phyloP scores from a whole-genome alignment of 352 stramenopile species.

The Hyaloperonospora brassicae region DNA sequence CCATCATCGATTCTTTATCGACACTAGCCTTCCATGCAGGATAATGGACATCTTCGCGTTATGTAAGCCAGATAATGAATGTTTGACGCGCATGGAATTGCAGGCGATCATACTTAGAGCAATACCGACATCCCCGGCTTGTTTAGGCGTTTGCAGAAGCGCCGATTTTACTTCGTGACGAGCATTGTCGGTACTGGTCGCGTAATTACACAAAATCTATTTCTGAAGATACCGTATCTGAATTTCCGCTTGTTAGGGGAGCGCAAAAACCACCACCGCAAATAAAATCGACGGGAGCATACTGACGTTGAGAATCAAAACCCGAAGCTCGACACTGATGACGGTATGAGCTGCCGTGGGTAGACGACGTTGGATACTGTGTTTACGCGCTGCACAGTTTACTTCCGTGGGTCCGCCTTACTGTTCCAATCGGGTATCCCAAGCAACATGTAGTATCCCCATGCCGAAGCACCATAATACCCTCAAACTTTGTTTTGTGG shows the following conservation, averaged over 20 bases:
- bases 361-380: not conserved
- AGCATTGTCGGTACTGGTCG: not conserved
- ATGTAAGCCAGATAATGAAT: not conserved
- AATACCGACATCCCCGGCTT: too few relatives aligned
- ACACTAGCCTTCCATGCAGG: too few relatives aligned
- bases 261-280: not conserved
- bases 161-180: not conserved
- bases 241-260: not conserved
- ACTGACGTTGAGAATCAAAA: not conserved
- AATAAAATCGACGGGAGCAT: not conserved
- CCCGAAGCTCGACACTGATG: not conserved
- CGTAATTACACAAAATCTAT: not conserved
- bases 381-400: not conserved
- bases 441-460: not conserved
- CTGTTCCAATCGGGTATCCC: not conserved
- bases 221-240: not conserved
- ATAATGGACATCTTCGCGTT: not conserved
- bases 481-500: too few relatives aligned
- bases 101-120: too few relatives aligned
- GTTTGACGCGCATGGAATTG: too few relatives aligned
- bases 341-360: not conserved
- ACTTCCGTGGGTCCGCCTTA: not conserved
- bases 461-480: too few relatives aligned
- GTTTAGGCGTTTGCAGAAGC: constrained; percentile 18
- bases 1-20: too few relatives aligned